Percentiles rank a stretch among this genome's conserved stretches.
Conservation (phyloP, 805 yeast genomes). For the Candida taoyuanica region DNA sequence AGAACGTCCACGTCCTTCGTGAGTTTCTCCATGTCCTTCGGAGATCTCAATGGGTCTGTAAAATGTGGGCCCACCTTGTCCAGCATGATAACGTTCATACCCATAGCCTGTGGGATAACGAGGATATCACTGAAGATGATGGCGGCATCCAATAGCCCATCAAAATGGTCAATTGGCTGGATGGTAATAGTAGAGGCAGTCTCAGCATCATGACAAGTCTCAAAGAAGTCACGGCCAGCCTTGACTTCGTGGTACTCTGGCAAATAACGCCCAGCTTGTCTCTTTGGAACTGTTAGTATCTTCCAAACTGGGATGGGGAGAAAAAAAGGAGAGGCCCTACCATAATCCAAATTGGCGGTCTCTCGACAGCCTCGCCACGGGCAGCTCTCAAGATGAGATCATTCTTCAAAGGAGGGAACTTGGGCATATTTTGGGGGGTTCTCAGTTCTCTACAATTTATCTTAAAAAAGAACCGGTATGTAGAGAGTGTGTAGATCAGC, state of each 20-base stretch:
- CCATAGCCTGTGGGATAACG: conserved; percentile 98
- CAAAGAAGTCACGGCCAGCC: conserved; percentile 83
- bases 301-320: not conserved
- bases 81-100: conserved; percentile 88
- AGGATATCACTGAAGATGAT: conserved; percentile 93
- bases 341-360: conserved; percentile 99
- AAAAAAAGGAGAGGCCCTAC: conserved; percentile 12
- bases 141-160: conserved; percentile 92
- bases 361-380: conserved; percentile 80
- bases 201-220: conserved; percentile 92
- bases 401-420: conserved; percentile 77
- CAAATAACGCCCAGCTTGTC: conserved; percentile 93
- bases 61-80: conserved; percentile 95
- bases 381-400: conserved; percentile 93
- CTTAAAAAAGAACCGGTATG: too few species aligned
- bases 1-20: conserved; percentile 63
- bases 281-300: conserved; percentile 18
- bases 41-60: conserved; percentile 77
- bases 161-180: conserved; percentile 88
- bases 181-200: conserved; percentile 91
- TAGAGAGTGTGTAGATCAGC: too few species aligned
- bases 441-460: too few species aligned
- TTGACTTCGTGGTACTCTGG: conserved; percentile 92
- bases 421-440: conserved; percentile 13
- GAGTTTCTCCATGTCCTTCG: conserved; percentile 58